Conservation (phyloP, 345 rosid species). For the Populus deltoides region DNA sequence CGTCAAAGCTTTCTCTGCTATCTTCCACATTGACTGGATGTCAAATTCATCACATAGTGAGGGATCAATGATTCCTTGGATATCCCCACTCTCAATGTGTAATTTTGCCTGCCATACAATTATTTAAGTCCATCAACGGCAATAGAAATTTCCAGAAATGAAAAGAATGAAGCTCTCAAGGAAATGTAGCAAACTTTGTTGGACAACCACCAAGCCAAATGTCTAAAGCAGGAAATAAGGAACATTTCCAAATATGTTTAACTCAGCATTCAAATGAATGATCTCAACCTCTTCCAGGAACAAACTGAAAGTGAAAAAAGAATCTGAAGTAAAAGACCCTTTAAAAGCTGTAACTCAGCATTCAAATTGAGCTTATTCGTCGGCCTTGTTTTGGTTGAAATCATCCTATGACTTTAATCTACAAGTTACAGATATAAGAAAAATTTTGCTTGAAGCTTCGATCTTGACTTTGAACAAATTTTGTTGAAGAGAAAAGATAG, state of each 20-base stretch:
- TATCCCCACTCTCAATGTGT: constrained; percentile 94
- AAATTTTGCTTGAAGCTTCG: background rate
- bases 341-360: background rate
- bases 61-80: constrained; percentile 86
- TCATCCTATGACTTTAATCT: background rate
- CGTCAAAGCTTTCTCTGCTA: constrained; percentile 88
- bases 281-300: background rate
- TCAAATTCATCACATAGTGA: constrained; percentile 60
- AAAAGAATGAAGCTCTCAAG: background rate
- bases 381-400: background rate
- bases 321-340: background rate
- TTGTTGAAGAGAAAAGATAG: background rate
- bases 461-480: background rate
- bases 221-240: no score
- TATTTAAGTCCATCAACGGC: background rate
- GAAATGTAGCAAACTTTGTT: background rate
- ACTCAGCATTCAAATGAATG: background rate
- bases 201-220: no score
- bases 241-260: background rate
- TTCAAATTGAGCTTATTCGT: background rate
- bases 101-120: constrained; percentile 58
- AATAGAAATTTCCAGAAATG: background rate
- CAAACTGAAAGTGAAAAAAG: background rate
- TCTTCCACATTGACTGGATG: constrained; percentile 97
- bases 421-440: background rate